Percentiles rank a stretch among this genome's conserved stretches.
Conservation (phyloP, 1,139 yeast genomes). For the Magnusiomyces magnusii region DNA sequence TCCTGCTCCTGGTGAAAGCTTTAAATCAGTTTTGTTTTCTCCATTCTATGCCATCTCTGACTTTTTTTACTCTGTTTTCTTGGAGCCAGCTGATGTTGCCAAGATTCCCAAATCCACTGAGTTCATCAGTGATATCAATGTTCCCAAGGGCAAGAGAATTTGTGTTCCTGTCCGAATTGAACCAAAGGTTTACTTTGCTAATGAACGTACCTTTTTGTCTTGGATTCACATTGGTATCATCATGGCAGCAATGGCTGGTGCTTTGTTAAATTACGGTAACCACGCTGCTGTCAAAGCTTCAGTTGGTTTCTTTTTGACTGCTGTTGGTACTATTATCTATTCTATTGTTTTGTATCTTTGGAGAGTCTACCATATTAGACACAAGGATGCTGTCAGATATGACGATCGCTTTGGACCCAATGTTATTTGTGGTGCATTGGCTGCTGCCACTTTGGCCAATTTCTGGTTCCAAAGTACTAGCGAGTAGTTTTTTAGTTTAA, state of each 20-base stretch:
- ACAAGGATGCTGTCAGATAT: conserved; percentile 72
- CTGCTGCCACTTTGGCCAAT: conserved; percentile 63
- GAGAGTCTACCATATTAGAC: conserved; percentile 78
- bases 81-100: conserved; percentile 47
- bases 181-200: conserved; percentile 97
- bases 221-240: conserved; percentile 97
- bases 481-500: background rate
- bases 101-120: conserved; percentile 78
- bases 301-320: conserved; percentile 79
- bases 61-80: conserved; percentile 27
- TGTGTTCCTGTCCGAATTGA: conserved; percentile 97
- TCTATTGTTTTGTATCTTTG: conserved; percentile 70
- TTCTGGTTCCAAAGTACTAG: conserved; percentile 42
- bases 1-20: conserved; percentile 4
- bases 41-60: conserved; percentile 9
- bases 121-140: conserved; percentile 43
- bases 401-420: conserved; percentile 89
- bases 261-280: conserved; percentile 88
- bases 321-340: conserved; percentile 64
- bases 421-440: conserved; percentile 65
- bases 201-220: conserved; percentile 93
- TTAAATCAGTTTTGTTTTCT: conserved; percentile 7
- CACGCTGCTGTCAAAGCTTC: conserved; percentile 70
- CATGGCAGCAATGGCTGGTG: conserved; percentile 90
- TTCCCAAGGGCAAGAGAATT: conserved; percentile 82